These are phyloP conservation scores for Podila horticola DNA, from an alignment of 192 early-diverging fungal species.

Conservation along the genomic window DNA sequence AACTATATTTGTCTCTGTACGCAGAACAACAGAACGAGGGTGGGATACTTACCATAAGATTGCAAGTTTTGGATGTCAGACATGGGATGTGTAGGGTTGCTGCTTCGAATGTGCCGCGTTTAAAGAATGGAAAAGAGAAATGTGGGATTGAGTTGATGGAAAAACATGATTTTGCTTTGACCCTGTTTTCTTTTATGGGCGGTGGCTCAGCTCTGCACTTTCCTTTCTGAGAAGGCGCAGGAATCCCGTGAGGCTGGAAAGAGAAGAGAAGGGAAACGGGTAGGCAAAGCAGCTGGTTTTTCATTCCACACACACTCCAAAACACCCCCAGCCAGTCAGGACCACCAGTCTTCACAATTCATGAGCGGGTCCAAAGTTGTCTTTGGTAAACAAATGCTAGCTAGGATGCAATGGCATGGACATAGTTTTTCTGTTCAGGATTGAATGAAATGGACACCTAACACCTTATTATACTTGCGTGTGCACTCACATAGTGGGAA, in stretches of 20 bases:
- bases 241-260: too few relatives aligned
- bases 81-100: neutral
- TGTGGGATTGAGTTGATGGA: neutral
- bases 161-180: neutral
- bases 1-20: neutral
- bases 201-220: too few relatives aligned
- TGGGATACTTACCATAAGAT: conserved; percentile 1
- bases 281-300: too few relatives aligned
- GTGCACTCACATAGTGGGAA: conserved; percentile 64
- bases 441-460: too few relatives aligned
- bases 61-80: neutral
- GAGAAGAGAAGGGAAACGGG: too few relatives aligned
- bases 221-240: neutral
- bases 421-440: too few relatives aligned
- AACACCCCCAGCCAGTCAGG: neutral
- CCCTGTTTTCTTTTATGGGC: conserved; percentile 1
- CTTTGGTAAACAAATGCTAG: conserved; percentile 34
- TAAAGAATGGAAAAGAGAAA: neutral
- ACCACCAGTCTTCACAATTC: neutral
- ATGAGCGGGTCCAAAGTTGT: conserved; percentile 56
- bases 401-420: neutral
- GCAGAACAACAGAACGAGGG: neutral
- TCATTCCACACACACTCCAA: too few relatives aligned
- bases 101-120: neutral
- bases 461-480: too few relatives aligned